Conservation (phyloP, 108 stramenopile genomes). For the Tribonema minus region DNA sequence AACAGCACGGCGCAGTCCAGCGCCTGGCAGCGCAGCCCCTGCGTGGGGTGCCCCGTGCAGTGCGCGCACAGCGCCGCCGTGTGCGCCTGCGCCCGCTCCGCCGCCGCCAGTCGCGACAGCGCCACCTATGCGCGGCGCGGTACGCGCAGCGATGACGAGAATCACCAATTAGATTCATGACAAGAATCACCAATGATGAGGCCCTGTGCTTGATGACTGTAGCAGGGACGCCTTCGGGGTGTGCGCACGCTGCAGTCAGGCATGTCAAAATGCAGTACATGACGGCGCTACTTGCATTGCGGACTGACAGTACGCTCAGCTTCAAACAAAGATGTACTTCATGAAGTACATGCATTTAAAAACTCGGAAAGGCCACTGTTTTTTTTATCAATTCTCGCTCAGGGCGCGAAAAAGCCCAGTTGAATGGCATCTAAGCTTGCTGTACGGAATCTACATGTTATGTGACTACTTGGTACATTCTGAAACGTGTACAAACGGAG, state of each 20-base stretch:
- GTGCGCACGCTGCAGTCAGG: neutral
- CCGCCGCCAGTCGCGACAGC: conserved; percentile 11
- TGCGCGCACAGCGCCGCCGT: conserved; percentile 19
- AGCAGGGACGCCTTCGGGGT: neutral
- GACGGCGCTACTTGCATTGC: neutral
- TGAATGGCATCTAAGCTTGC: too few relatives aligned
- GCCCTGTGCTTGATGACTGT: neutral
- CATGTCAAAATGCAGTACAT: neutral
- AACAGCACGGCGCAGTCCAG: conserved; percentile 37
- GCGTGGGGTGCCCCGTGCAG: conserved; percentile 20
- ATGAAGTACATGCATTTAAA: too few relatives aligned
- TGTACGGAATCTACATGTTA: too few relatives aligned
- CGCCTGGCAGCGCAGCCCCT: conserved; percentile 12
- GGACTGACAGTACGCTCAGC: neutral
- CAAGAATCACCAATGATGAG: neutral
- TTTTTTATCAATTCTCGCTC: too few relatives aligned
- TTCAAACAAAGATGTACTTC: too few relatives aligned
- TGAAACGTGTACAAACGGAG: too few relatives aligned
- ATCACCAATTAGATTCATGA: neutral
- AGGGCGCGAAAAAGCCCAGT: too few relatives aligned
- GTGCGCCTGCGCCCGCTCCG: conserved; percentile 1
- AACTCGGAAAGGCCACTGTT: too few relatives aligned
- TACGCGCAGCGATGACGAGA: neutral
- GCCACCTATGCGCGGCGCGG: conserved; percentile 11
- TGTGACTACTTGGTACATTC: too few relatives aligned